A percentile compares a stretch with the other conserved stretches of the same genome.
Conservation (phyloP, 768 basidiomycete genomes). For the Kwoniella sp. region DNA sequence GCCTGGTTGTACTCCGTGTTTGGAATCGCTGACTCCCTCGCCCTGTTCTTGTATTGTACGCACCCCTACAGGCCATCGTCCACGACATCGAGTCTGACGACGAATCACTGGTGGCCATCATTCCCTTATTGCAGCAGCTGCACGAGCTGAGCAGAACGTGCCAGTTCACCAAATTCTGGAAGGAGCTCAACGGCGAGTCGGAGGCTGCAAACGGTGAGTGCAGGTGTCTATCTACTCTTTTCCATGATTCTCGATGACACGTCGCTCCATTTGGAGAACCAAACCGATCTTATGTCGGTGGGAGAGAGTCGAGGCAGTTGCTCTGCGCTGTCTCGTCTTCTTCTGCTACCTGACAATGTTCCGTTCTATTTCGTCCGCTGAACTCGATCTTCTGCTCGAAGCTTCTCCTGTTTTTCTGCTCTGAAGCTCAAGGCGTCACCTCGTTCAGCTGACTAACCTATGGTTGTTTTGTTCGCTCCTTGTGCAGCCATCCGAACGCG, state of each 20-base stretch:
- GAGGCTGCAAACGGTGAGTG: constrained; percentile 49
- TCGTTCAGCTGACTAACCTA: neutral
- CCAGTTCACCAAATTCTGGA: constrained; percentile 54
- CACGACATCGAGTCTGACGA: constrained; percentile 53
- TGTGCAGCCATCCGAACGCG: constrained; percentile 32
- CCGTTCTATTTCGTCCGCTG: too few relatives aligned
- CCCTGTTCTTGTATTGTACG: too few relatives aligned
- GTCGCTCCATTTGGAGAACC: neutral
- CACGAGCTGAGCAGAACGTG: constrained; percentile 47
- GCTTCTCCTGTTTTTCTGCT: too few relatives aligned
- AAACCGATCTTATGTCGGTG: neutral
- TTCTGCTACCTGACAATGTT: neutral
- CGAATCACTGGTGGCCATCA: constrained; percentile 38
- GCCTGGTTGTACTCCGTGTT: neutral
- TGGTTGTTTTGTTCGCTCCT: neutral
- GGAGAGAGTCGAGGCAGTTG: too few relatives aligned
- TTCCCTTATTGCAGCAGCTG: constrained; percentile 46
- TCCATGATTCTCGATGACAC: neutral
- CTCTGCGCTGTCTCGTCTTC: neutral
- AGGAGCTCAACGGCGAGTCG: constrained; percentile 37
- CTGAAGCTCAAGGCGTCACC: neutral
- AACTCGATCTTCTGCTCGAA: too few relatives aligned
- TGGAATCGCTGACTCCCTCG: constrained; percentile 1
- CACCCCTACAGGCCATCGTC: constrained; percentile 38
- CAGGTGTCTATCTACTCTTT: neutral